phyloP scores from a whole-genome alignment of 257 asterid genomes.

The Eustoma russellianum region DNA sequence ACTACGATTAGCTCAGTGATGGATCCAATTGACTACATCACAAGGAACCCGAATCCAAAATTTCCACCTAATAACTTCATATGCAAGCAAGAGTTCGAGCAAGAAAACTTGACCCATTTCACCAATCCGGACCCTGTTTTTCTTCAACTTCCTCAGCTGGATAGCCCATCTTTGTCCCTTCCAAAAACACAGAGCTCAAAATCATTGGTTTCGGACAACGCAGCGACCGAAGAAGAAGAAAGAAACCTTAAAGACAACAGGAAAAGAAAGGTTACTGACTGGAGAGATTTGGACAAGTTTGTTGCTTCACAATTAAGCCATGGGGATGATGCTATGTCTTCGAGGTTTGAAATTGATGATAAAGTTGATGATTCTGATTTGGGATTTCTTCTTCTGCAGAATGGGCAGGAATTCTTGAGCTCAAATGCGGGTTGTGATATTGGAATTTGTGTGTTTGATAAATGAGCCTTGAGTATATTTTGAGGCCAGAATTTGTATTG shows the following conservation, averaged over 20 bases:
- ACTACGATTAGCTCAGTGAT: conserved; percentile 16
- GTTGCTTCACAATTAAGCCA: conserved; percentile 73
- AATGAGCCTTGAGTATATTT: too few species aligned
- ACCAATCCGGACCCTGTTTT: conserved; percentile 25
- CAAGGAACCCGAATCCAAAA: conserved; percentile 18
- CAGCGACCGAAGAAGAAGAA: conserved; percentile 12
- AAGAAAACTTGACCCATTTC: conserved; percentile 19
- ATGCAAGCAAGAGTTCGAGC: conserved; percentile 44
- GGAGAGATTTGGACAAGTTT: conserved; percentile 70
- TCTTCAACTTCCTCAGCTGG: conserved; percentile 50
- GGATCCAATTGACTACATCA: conserved; percentile 27
- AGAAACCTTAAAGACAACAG: background rate
- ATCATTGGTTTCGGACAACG: conserved; percentile 1
- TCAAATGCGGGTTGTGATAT: conserved; percentile 39
- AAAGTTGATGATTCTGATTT: conserved; percentile 25
- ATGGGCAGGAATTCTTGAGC: conserved; percentile 32
- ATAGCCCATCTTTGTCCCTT: conserved; percentile 34
- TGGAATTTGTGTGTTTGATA: too few species aligned
- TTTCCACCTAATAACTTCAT: conserved; percentile 20
- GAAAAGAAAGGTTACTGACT: conserved; percentile 38
- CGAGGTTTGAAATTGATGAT: conserved; percentile 12
- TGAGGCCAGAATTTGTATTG: too few species aligned
- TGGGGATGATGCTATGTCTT: conserved; percentile 19
- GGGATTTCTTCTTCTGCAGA: conserved; percentile 36
- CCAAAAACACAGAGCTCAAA: conserved; percentile 20